These are phyloP conservation scores for Suhomyces guaymorum DNA, from an alignment of 1,139 yeast species.

Conservation along the genomic window DNA sequence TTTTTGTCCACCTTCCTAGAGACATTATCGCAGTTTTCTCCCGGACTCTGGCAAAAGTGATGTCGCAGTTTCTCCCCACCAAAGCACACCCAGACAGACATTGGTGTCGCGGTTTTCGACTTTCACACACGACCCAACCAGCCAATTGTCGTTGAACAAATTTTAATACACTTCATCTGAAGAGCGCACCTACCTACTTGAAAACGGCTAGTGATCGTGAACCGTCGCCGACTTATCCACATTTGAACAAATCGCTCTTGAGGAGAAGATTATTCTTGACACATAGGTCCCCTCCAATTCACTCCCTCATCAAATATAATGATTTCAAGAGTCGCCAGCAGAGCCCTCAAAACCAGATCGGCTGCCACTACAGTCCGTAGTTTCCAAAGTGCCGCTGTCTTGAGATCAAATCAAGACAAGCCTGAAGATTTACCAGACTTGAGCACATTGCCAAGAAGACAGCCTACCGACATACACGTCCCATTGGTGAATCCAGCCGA, in stretches of 20 bases:
- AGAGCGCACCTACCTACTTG: slow-evolving; percentile 1
- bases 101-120: slow-evolving; percentile 2
- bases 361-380: slow-evolving; percentile 8
- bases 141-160: slow-evolving; percentile 14
- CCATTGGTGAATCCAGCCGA: slow-evolving; percentile 81
- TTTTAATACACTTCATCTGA: slow-evolving; percentile 7
- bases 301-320: too few relatives aligned
- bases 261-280: too few relatives aligned
- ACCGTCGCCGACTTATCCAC: too few relatives aligned
- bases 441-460: slow-evolving; percentile 42
- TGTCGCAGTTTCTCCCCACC: background rate
- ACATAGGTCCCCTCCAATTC: too few relatives aligned
- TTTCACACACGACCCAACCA: slow-evolving; percentile 12
- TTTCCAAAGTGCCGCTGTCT: slow-evolving; percentile 6
- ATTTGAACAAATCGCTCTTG: too few relatives aligned
- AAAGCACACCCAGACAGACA: too few relatives aligned
- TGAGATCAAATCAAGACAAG: slow-evolving; percentile 5
- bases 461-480: slow-evolving; percentile 41
- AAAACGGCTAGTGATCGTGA: background rate
- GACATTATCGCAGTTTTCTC: too few relatives aligned
- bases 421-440: slow-evolving; percentile 40
- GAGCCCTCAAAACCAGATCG: slow-evolving; percentile 9
- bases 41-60: too few relatives aligned
- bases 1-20: too few relatives aligned
- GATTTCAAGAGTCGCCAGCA: slow-evolving; percentile 12